Percentiles rank a stretch among this genome's conserved stretches.
Evolutionary conservation across 140 eudicot species (phyloP).

Genomic region (Stevia rebaudiana): DNA sequence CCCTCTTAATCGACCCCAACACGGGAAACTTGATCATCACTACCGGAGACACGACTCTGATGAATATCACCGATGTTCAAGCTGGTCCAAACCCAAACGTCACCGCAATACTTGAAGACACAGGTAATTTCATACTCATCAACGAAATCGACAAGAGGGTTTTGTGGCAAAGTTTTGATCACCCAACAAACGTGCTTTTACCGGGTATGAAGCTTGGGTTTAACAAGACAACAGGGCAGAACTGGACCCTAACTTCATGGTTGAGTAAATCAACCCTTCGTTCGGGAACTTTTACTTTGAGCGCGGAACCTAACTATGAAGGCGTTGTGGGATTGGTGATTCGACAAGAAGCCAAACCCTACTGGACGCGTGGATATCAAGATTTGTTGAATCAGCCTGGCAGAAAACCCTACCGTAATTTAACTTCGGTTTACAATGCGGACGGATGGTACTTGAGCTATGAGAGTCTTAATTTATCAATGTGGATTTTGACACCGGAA

Average conservation of each 20-base stretch:
- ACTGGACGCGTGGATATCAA: conserved; percentile 42
- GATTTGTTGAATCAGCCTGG: conserved; percentile 8
- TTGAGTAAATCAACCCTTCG: conserved; percentile 13
- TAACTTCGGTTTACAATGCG: conserved; percentile 21
- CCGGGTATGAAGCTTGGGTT: conserved; percentile 61
- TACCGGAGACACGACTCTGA: background rate
- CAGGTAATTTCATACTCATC: conserved; percentile 38
- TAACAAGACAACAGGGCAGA: conserved; percentile 22
- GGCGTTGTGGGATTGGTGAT: conserved; percentile 21
- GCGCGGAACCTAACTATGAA: conserved; percentile 34
- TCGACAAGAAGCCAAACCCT: conserved; percentile 25
- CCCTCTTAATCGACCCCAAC: conserved; percentile 20
- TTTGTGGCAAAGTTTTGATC: conserved; percentile 61
- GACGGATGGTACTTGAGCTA: conserved; percentile 24
- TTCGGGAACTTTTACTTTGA: conserved; percentile 37
- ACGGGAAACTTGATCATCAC: conserved; percentile 31
- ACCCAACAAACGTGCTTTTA: conserved; percentile 44
- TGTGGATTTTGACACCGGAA: conserved; percentile 33
- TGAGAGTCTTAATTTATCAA: conserved; percentile 17
- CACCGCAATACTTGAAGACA: conserved; percentile 32
- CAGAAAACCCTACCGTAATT: background rate
- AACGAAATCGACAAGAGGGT: conserved; percentile 20
- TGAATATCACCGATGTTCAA: conserved; percentile 24
- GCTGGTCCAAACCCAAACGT: conserved; percentile 18
- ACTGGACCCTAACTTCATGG: conserved; percentile 44